Percentiles rank a stretch among this genome's conserved stretches.
Evolutionary conservation across 768 basidiomycete genomes (phyloP).

Genomic region (Suillus discolor): DNA sequence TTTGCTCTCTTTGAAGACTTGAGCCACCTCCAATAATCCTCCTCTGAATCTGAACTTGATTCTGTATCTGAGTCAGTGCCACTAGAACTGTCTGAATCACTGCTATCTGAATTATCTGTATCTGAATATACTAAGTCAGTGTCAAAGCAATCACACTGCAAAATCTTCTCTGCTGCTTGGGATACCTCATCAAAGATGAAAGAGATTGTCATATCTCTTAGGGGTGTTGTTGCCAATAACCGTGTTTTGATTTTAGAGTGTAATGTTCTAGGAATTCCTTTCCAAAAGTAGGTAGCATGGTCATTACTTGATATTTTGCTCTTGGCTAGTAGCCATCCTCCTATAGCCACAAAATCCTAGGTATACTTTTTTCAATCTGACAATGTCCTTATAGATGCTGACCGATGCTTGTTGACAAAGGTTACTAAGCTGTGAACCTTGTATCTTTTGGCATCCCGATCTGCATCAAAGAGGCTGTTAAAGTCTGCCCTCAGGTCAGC

Average conservation of each 20-base stretch:
- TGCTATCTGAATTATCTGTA: slow-evolving; percentile 8
- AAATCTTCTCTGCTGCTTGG: not conserved
- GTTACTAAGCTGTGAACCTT: slow-evolving; percentile 3
- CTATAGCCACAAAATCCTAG: slow-evolving; percentile 14
- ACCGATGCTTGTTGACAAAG: slow-evolving; percentile 6
- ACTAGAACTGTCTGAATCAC: not conserved
- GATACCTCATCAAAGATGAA: not conserved
- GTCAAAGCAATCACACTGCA: slow-evolving; percentile 11
- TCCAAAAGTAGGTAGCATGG: slow-evolving; percentile 14
- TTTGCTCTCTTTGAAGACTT: too few relatives aligned
- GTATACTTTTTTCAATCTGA: slow-evolving; percentile 16
- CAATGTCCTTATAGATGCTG: slow-evolving; percentile 6
- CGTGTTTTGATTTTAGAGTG: not conserved
- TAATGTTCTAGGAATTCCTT: slow-evolving; percentile 12
- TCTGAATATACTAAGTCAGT: not conserved
- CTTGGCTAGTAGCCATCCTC: slow-evolving; percentile 9
- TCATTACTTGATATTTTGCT: slow-evolving; percentile 2
- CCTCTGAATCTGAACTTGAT: too few relatives aligned
- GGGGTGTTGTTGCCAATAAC: slow-evolving; percentile 3
- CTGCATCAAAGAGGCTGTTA: slow-evolving; percentile 13
- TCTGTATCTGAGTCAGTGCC: not conserved
- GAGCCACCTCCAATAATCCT: too few relatives aligned
- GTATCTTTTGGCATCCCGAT: slow-evolving; percentile 9
- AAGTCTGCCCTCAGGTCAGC: slow-evolving; percentile 6
- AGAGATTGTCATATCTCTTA: not conserved